These are phyloP conservation scores for Trichoderma citrinoviride DNA, from an alignment of 2,329 filamentous ascomycete genomes.

Conservation along the genomic window DNA sequence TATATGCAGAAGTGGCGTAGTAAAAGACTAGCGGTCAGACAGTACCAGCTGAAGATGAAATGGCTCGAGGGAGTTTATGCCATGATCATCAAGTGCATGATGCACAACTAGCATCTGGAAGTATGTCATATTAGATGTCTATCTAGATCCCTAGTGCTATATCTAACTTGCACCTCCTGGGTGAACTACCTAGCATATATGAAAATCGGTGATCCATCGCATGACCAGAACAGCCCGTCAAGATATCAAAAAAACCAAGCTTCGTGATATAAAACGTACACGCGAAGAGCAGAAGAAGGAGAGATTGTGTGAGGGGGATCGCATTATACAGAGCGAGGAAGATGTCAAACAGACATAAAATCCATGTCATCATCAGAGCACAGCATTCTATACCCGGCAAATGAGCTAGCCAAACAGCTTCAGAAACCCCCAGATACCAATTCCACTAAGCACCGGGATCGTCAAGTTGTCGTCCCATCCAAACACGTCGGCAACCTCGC, in stretches of 20 bases:
- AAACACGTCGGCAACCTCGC: conserved; percentile 87
- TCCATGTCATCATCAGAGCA: neutral
- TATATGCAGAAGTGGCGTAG: neutral
- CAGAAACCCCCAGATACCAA: conserved; percentile 88
- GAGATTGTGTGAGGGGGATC: neutral
- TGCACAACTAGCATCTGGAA: neutral
- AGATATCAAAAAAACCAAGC: neutral
- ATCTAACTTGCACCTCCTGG: conserved; percentile 2
- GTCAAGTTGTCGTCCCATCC: conserved; percentile 97
- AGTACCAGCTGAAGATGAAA: neutral
- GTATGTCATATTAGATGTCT: conserved; percentile 3
- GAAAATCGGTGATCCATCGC: neutral
- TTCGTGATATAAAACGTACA: conserved; percentile 13
- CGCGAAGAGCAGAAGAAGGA: neutral
- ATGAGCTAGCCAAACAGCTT: conserved; percentile 70
- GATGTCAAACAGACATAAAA: neutral
- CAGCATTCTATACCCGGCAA: neutral
- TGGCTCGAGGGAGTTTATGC: neutral
- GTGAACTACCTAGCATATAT: neutral
- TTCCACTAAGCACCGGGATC: conserved; percentile 85
- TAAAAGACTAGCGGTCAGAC: neutral
- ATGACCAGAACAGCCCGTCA: neutral
- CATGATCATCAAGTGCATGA: neutral
- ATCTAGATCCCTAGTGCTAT: neutral
- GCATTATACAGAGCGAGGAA: neutral